Base-by-base conservation (phyloP, 2,329 filamentous ascomycete genomes). In the Cyanodermella asteris region DNA sequence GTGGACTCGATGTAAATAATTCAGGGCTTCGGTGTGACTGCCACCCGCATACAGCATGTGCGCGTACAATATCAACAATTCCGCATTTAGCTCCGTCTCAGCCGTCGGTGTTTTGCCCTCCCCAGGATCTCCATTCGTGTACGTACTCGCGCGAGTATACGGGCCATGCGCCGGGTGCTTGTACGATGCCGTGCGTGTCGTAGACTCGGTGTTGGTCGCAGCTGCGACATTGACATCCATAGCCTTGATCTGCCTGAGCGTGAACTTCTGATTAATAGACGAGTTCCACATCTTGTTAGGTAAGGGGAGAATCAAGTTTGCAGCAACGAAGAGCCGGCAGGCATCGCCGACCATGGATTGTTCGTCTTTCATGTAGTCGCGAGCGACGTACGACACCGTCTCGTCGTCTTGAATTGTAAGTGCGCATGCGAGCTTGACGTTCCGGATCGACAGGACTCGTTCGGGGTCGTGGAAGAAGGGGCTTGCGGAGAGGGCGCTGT, bases 171-270 rank as follows among this genome's bases (percentile, higher is more conserved):
- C n/a, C n/a, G n/a, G n/a, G n/a, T n/a, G n/a, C n/a, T n/a, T n/a
- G n/a, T n/a, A n/a, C n/a, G n/a, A n/a, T n/a, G n/a, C n/a, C n/a
- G n/a, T n/a, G n/a, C n/a, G n/a, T n/a, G n/a, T n/a, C n/a, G n/a
- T n/a, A n/a, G n/a, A n/a, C n/a, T n/a, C n/a, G n/a, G n/a, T n/a
- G n/a, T n/a, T n/a, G n/a, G n/a, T n/a, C n/a, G n/a, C n/a, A n/a
- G n/a, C n/a, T n/a, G n/a, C n/a, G n/a, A n/a, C 18, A 27, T 12
- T 14, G 14, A 8, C 22, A 46, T 97, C 87, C 54, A 91, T 76
- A 4, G 70, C 68, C 46, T 91, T 90, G 49, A 97, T 77, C 48
- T 91, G 80, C 4, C 87, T 71, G 29, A 93, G 59, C 39, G 94
- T 70, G 42, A 77, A 91, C 45, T 94, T 94, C 46, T 91, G 81